Evolutionary conservation across 164 flowering plant genomes (phyloP).

Genomic region (Akebia trifoliata): DNA sequence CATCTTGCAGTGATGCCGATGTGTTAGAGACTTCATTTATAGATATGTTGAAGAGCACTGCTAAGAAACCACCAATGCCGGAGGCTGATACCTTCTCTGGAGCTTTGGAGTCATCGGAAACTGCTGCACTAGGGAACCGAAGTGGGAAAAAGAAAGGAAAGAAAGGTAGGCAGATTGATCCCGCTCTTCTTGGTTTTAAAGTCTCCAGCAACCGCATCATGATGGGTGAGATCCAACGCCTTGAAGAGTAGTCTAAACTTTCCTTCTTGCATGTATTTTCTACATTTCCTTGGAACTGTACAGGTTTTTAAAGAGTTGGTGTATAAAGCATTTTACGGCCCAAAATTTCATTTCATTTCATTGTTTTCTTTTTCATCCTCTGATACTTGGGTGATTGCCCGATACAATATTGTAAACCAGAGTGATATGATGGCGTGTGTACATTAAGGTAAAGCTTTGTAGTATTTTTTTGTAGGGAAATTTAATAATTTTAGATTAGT

Average conservation of each 20-base stretch:
- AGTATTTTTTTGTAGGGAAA: no score
- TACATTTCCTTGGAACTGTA: neutral
- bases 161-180: conserved; percentile 86
- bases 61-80: conserved; percentile 28
- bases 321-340: neutral
- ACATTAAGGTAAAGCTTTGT: no score
- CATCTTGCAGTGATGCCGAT: conserved; percentile 46
- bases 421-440: no score
- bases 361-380: neutral
- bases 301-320: neutral
- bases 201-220: conserved; percentile 80
- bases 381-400: no score
- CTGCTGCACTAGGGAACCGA: conserved; percentile 31
- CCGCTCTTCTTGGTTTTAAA: conserved; percentile 80
- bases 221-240: conserved; percentile 89
- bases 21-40: conserved; percentile 69
- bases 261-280: neutral
- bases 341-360: neutral
- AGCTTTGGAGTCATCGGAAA: conserved; percentile 36
- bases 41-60: conserved; percentile 74
- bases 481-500: no score
- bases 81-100: conserved; percentile 28
- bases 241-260: conserved; percentile 42
- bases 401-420: no score
- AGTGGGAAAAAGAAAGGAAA: conserved; percentile 81